phyloP scores from a whole-genome alignment of 140 eudicot genomes.

The Ambrosia hybrid region DNA sequence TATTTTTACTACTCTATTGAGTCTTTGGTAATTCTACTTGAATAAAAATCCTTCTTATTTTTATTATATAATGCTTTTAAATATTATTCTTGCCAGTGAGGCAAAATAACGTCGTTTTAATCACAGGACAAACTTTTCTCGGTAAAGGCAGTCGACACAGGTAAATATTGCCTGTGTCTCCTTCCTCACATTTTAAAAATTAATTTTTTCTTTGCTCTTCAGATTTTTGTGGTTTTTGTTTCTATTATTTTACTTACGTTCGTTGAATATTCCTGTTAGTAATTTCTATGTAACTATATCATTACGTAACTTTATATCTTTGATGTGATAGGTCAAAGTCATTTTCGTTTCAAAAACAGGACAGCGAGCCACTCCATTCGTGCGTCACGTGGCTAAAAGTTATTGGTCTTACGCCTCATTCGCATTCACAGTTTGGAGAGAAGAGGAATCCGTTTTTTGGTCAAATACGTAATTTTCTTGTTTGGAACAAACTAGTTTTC shows the following conservation, averaged over 20 bases:
- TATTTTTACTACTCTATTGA: slow-evolving; percentile 82
- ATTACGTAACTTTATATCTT: slow-evolving; percentile 13
- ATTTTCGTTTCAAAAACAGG: slow-evolving; percentile 85
- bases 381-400: slow-evolving; percentile 70
- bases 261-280: neutral
- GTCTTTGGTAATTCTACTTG: slow-evolving; percentile 66
- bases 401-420: slow-evolving; percentile 80
- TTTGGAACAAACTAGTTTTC: neutral
- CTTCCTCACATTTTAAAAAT: neutral
- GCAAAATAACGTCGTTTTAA: slow-evolving; percentile 20
- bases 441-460: slow-evolving; percentile 85
- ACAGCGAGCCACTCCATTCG: slow-evolving; percentile 88
- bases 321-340: slow-evolving; percentile 67
- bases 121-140: slow-evolving; percentile 70
- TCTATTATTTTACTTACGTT: too few species aligned
- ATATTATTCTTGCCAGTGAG: slow-evolving; percentile 17
- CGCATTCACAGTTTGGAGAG: slow-evolving; percentile 76
- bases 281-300: neutral
- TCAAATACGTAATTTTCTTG: slow-evolving; percentile 65
- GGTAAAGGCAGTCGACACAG: slow-evolving; percentile 77
- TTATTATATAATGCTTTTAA: neutral
- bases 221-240: too few species aligned
- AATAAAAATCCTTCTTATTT: neutral
- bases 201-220: too few species aligned
- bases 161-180: slow-evolving; percentile 34